These are phyloP conservation scores for Volvox africanus DNA, from an alignment of 139 green algal genomes.

Conservation along the genomic window DNA sequence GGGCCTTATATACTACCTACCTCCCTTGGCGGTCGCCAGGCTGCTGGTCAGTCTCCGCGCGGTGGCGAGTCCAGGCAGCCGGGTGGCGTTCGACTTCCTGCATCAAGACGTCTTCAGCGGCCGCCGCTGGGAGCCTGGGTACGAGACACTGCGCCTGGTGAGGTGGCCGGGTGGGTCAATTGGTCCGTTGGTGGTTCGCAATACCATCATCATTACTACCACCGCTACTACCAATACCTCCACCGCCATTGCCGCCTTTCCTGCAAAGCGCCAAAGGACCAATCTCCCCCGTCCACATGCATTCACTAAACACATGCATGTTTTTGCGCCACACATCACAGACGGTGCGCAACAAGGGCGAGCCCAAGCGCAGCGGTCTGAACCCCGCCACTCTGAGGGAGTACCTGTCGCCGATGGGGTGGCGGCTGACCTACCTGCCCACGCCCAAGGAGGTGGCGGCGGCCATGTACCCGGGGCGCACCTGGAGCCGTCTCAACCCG, in stretches of 20 bases:
- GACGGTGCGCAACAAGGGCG: slow-evolving; percentile 65
- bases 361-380: slow-evolving; percentile 65
- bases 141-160: slow-evolving; percentile 43
- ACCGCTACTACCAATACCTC: too few species aligned
- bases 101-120: slow-evolving; percentile 51
- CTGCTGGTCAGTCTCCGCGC: slow-evolving; percentile 39
- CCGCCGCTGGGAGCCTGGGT: neutral
- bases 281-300: neutral
- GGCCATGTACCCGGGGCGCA: neutral
- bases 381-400: neutral
- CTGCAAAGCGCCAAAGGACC: neutral
- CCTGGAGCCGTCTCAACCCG: neutral
- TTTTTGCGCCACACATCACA: neutral
- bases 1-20: slow-evolving; percentile 79
- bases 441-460: slow-evolving; percentile 2
- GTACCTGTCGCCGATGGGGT: slow-evolving; percentile 16
- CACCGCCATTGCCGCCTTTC: too few species aligned
- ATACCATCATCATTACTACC: too few species aligned
- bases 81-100: slow-evolving; percentile 81
- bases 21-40: slow-evolving; percentile 16
- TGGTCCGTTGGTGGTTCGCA: neutral
- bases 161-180: neutral
- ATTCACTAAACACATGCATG: too few species aligned
- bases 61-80: slow-evolving; percentile 26
- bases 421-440: slow-evolving; percentile 9